A percentile compares a stretch with the other conserved stretches of the same genome.
Conservation (phyloP, 257 asterid genomes). For the Buddleja alternifolia region DNA sequence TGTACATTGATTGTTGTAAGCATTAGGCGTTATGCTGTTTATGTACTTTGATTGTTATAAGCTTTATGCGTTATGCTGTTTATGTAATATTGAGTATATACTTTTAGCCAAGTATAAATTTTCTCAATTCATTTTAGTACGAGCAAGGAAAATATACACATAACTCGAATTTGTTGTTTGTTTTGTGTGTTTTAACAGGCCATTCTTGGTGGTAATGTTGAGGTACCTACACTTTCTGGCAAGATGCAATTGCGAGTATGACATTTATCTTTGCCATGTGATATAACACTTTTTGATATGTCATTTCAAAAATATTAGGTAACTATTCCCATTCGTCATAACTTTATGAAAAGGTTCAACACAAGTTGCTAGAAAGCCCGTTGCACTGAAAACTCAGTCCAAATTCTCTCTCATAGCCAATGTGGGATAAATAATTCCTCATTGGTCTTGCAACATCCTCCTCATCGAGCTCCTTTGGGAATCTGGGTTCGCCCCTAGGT, state of each 20-base stretch:
- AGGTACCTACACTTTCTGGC: conserved; percentile 83
- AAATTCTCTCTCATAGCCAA: no score
- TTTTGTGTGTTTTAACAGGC: conserved; percentile 57
- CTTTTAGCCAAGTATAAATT: conserved; percentile 8
- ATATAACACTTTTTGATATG: conserved; percentile 19
- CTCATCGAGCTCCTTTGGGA: no score
- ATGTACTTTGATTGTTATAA: no score
- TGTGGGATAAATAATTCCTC: no score
- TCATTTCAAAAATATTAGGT: conserved; percentile 15
- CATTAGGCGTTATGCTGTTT: not conserved
- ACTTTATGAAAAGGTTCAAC: no score
- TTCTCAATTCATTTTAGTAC: conserved; percentile 10
- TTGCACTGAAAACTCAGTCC: not conserved
- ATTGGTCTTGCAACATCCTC: no score
- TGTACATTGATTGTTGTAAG: not conserved
- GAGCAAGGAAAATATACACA: conserved; percentile 1
- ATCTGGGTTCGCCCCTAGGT: no score
- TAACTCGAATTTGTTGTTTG: conserved; percentile 20
- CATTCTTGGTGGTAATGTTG: conserved; percentile 87
- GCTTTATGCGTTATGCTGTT: conserved; percentile 5
- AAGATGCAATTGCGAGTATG: conserved; percentile 65
- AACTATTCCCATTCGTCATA: no score
- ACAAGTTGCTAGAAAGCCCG: not conserved
- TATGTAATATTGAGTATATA: conserved; percentile 12
- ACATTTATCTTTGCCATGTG: conserved; percentile 23